Evolutionary conservation across 176 grass and related monocot species (phyloP).

Genomic region (Aegilops speltoides): DNA sequence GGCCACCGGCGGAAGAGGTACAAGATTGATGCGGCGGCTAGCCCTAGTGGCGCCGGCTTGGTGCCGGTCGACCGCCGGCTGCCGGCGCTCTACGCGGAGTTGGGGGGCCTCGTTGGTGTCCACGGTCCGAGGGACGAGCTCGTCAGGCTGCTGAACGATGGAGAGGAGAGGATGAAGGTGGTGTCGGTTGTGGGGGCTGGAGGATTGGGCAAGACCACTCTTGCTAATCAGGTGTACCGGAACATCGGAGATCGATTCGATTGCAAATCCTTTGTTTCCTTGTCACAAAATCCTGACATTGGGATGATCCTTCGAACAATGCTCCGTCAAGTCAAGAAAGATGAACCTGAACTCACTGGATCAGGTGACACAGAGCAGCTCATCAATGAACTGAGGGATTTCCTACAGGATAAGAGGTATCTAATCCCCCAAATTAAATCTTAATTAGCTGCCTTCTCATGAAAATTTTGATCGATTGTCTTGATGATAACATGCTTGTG

Average conservation of each 20-base stretch:
- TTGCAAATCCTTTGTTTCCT: conserved; percentile 33
- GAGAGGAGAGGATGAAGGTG: conserved; percentile 17
- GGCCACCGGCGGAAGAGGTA: conserved; percentile 12
- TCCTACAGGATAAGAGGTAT: conserved; percentile 45
- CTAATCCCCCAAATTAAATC: neutral
- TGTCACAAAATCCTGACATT: conserved; percentile 39
- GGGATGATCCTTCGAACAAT: conserved; percentile 17
- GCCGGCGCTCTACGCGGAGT: neutral
- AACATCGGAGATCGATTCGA: neutral
- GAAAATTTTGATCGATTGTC: neutral
- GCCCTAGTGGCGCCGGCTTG: neutral
- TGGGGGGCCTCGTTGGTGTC: neutral
- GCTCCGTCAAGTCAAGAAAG: conserved; percentile 26
- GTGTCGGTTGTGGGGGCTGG: conserved; percentile 43
- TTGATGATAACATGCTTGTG: neutral
- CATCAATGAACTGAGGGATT: conserved; percentile 32
- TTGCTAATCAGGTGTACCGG: conserved; percentile 40
- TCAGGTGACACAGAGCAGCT: conserved; percentile 11
- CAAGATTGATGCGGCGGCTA: neutral
- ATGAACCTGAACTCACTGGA: neutral
- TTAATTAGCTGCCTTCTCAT: neutral
- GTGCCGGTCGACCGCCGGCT: conserved; percentile 3
- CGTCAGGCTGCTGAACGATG: conserved; percentile 7
- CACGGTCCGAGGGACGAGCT: conserved; percentile 28
- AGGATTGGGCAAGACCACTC: conserved; percentile 47